Evolutionary conservation across 352 stramenopile species (phyloP).

Genomic region (Aphanomyces euteiches): DNA sequence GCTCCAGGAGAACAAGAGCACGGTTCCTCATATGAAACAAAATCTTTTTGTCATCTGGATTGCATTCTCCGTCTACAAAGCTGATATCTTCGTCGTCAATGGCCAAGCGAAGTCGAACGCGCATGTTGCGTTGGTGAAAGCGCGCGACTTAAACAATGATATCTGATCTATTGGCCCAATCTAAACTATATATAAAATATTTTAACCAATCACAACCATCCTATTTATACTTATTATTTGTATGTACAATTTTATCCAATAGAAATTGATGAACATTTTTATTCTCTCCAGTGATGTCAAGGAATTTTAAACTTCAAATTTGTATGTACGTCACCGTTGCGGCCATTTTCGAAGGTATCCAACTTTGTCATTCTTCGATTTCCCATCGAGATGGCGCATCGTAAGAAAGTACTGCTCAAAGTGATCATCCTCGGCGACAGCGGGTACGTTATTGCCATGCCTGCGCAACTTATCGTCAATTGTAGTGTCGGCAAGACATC

Average conservation of each 20-base stretch:
- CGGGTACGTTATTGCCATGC: conserved; percentile 56
- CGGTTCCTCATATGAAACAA: not conserved
- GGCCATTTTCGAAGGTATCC: conserved; percentile 14
- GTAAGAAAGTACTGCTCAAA: conserved; percentile 97
- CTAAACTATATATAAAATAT: too few relatives aligned
- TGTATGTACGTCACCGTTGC: not conserved
- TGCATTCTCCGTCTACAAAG: not conserved
- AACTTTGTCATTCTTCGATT: conserved; percentile 7
- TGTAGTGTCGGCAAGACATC: conserved; percentile 97
- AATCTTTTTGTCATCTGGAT: not conserved
- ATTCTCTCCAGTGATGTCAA: too few relatives aligned
- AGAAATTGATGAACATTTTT: too few relatives aligned
- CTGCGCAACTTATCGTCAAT: not conserved
- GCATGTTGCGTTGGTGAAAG: not conserved
- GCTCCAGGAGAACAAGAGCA: not conserved
- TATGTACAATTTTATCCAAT: too few relatives aligned
- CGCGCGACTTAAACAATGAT: too few relatives aligned
- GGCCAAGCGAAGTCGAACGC: conserved; percentile 10
- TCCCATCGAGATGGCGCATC: conserved; percentile 58
- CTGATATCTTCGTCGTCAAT: conserved; percentile 20
- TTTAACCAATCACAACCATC: too few relatives aligned
- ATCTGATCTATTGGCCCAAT: too few relatives aligned
- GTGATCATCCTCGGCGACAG: conserved; percentile 98
- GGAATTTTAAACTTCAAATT: not conserved
- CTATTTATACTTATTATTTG: too few relatives aligned